A percentile compares a stretch with the other conserved stretches of the same genome.
Evolutionary conservation across 2,329 filamentous ascomycete species (phyloP).

Genomic region (Teratosphaeria epicoccoides): DNA sequence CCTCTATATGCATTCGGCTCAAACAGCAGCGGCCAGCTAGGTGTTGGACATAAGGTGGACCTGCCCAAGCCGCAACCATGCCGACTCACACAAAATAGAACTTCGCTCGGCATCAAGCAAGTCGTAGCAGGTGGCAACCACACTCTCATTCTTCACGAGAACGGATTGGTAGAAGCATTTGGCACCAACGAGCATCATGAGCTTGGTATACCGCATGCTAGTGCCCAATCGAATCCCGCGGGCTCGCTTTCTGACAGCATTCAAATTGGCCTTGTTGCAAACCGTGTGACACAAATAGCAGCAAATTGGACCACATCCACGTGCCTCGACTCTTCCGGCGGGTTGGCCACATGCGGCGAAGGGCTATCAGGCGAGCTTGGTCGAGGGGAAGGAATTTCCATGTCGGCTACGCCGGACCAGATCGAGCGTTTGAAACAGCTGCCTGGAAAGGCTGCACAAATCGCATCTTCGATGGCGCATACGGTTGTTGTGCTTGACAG

Average conservation of each 20-base stretch:
- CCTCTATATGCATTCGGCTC: conserved; percentile 35
- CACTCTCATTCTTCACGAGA: conserved; percentile 57
- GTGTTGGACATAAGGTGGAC: conserved; percentile 35
- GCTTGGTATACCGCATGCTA: conserved; percentile 21
- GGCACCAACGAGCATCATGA: conserved; percentile 48
- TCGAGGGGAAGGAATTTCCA: conserved; percentile 39
- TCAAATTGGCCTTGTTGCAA: not conserved
- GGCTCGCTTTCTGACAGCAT: not conserved
- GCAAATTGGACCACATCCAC: conserved; percentile 73
- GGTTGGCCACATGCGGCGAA: conserved; percentile 53
- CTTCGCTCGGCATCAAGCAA: conserved; percentile 4
- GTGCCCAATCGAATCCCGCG: not conserved
- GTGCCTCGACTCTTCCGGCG: conserved; percentile 43
- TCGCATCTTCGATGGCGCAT: conserved; percentile 70
- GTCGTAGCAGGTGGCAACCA: conserved; percentile 73
- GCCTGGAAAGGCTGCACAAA: conserved; percentile 41
- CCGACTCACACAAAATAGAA: not conserved
- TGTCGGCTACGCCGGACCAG: conserved; percentile 53
- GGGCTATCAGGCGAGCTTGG: conserved; percentile 65
- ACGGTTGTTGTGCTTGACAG: conserved; percentile 61
- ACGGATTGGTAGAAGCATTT: conserved; percentile 52
- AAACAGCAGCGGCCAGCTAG: conserved; percentile 44
- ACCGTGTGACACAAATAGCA: conserved; percentile 1
- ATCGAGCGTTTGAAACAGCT: conserved; percentile 12
- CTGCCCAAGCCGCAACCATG: conserved; percentile 22